Evolutionary conservation across 306 rosid species (phyloP).

Genomic region (Lablab purpureus): DNA sequence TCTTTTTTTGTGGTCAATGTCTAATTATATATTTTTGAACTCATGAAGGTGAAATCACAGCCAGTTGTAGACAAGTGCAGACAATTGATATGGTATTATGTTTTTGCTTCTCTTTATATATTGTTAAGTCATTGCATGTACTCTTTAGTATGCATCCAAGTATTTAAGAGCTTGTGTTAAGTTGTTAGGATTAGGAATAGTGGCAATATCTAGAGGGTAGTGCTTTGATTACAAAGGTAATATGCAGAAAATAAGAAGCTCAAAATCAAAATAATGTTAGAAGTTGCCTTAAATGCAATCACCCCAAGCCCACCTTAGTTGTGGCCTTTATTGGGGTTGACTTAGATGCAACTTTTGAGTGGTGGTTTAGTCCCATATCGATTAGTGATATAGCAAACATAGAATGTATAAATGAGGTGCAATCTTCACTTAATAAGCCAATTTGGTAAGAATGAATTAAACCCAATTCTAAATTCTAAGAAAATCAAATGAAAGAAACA

Average conservation of each 20-base stretch:
- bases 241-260: background rate
- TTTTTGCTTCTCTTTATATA: slow-evolving; percentile 37
- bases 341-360: too few relatives aligned
- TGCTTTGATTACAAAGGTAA: background rate
- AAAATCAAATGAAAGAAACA: background rate
- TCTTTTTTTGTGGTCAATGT: slow-evolving; percentile 16
- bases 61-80: slow-evolving; percentile 72
- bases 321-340: too few relatives aligned
- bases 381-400: too few relatives aligned
- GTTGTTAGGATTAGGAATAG: background rate
- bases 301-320: too few relatives aligned
- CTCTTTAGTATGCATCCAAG: slow-evolving; percentile 14
- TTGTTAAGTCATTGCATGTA: background rate
- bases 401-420: too few relatives aligned
- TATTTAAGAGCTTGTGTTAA: background rate
- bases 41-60: slow-evolving; percentile 85
- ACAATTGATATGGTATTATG: slow-evolving; percentile 69
- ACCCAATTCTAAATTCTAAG: too few relatives aligned
- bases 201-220: background rate
- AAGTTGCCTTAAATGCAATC: too few relatives aligned
- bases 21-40: slow-evolving; percentile 39
- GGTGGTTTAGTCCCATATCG: too few relatives aligned
- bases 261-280: background rate
- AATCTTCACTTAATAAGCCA: too few relatives aligned
- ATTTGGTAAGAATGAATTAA: too few relatives aligned